Conservation (phyloP, 139 green algal species). For the Trebouxia sp. region DNA sequence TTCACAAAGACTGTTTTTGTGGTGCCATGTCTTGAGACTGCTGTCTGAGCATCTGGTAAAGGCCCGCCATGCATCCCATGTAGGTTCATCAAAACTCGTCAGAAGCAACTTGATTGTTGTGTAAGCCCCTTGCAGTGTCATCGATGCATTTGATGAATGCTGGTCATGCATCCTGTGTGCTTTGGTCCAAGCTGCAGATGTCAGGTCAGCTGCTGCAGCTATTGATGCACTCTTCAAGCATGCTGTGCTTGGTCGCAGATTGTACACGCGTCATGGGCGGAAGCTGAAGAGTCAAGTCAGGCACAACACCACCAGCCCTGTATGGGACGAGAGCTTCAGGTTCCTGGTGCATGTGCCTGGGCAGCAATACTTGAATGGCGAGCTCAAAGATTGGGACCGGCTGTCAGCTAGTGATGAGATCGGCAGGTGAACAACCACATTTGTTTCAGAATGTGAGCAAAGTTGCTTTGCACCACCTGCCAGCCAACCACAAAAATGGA, state of each 20-base stretch:
- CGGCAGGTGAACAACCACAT: constrained; percentile 4
- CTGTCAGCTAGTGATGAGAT: constrained; percentile 27
- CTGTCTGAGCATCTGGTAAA: too few species aligned
- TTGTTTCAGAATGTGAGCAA: too few species aligned
- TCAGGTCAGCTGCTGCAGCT: too few species aligned
- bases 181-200: too few species aligned
- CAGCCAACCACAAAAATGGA: neutral
- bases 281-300: constrained; percentile 39
- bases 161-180: too few species aligned
- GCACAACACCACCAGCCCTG: constrained; percentile 30
- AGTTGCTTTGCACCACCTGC: neutral
- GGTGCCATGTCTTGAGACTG: too few species aligned
- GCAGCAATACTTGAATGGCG: constrained; percentile 22
- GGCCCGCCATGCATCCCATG: too few species aligned
- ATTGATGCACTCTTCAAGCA: neutral
- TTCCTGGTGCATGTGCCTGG: constrained; percentile 37
- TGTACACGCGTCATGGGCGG: constrained; percentile 29
- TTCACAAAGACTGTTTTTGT: too few species aligned
- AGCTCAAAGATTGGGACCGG: constrained; percentile 14
- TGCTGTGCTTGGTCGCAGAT: neutral
- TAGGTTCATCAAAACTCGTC: too few species aligned
- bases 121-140: too few species aligned
- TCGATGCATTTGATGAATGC: too few species aligned
- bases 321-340: constrained; percentile 32
- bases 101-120: constrained; percentile 2